phyloP scores from a whole-genome alignment of 345 rosid genomes.

The Mallotus nudiflorus region DNA sequence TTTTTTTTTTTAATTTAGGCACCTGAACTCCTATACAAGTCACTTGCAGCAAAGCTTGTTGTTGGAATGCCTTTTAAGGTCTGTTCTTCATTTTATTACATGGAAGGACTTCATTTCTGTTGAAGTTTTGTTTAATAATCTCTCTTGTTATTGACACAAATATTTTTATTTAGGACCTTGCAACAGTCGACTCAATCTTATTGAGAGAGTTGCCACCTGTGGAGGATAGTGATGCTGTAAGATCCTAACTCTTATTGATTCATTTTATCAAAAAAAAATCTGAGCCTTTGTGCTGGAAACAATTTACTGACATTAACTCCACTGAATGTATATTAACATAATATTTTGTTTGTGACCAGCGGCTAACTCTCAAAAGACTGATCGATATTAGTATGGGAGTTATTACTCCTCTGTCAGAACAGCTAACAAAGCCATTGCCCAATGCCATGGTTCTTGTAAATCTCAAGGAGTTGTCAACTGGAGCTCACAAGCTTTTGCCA shows the following conservation, averaged over 20 bases:
- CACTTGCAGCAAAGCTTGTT: conserved; percentile 86
- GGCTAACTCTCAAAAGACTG: conserved; percentile 90
- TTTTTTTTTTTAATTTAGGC: conserved; percentile 39
- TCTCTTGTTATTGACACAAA: conserved; percentile 22
- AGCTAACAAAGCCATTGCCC: conserved; percentile 91
- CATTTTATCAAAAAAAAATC: neutral
- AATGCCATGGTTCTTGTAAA: conserved; percentile 90
- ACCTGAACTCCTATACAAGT: conserved; percentile 85
- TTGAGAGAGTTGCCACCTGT: conserved; percentile 84
- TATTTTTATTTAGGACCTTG: conserved; percentile 66
- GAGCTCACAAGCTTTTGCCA: conserved; percentile 94
- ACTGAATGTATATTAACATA: conserved; percentile 19
- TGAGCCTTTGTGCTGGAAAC: conserved; percentile 6
- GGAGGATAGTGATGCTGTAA: conserved; percentile 84
- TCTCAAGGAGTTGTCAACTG: conserved; percentile 81
- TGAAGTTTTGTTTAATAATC: neutral
- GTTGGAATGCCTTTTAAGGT: conserved; percentile 99
- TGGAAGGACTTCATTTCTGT: conserved; percentile 2
- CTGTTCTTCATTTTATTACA: conserved; percentile 16
- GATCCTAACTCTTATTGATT: conserved; percentile 27
- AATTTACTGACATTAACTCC: neutral
- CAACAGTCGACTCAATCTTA: conserved; percentile 88
- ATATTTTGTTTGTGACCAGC: conserved; percentile 45
- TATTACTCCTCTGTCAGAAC: conserved; percentile 87
- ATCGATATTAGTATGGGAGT: conserved; percentile 94